Evolutionary conservation across 768 basidiomycete species (phyloP), one percentile per base, ranked within the genome.

Genomic region (Cystofilobasidium capitatum): DNA sequence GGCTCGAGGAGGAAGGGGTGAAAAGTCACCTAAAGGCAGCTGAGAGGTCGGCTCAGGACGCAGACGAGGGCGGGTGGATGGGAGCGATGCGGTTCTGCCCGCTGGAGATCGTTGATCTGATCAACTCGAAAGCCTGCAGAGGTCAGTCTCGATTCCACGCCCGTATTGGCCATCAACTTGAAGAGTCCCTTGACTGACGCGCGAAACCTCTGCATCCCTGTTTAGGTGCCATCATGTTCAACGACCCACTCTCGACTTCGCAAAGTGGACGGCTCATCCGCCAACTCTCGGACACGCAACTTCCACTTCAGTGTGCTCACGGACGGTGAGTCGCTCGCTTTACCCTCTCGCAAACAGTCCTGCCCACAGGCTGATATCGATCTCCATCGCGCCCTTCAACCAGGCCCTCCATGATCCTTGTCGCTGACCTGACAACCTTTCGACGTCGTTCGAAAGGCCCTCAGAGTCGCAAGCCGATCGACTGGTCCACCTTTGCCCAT

Each of bases 271-370:
- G 80, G 57, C 82, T 99, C 47, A 80, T 98, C 54, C 72, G 74
- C 8, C 82, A 84, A 71, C 81, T 99, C 35, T 81, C 86, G 12
- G 75, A 81, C 69, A 90, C 91, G 2, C 81, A 82, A 4, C 87
- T 89, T 73, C 93, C 94, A 1, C 97, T 96, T 77, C 89, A 90
- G 75, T 99, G 96, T 78, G 96, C 96, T 37, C 96, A 99, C 77
- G 96, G 94, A 6, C 22, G 67, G 66, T 69, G 17, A 29, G 67
- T 44, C 16, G 7, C n/a, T 14, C 40, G 9, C 14, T 58, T 39
- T 4, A 3, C 39, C 31, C 36, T 29, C 58, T 42, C 24, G n/a
- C n/a, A n/a, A n/a, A n/a, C n/a, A n/a, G n/a, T n/a, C n/a, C n/a
- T n/a, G 73, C 62, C 64, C 75, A 74, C 24, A 76, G 69, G 66